Evolutionary conservation across 2,329 filamentous ascomycete species (phyloP), one percentile per base, ranked within the genome.

Genomic region (Graphiopsis chlorocephala): DNA sequence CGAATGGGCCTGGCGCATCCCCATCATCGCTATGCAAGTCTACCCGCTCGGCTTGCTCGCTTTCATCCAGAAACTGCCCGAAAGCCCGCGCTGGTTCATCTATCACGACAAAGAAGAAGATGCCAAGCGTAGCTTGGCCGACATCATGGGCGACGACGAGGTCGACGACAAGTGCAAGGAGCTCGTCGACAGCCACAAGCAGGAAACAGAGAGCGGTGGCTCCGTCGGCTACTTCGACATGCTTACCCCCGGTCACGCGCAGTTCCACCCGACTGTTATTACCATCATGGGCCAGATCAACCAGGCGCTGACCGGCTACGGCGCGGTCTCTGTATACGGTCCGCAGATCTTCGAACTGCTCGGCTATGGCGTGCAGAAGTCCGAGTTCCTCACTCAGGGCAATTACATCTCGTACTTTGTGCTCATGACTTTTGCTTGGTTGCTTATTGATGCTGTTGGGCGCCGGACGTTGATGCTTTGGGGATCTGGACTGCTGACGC

Each of bases 271-370:
- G 0, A 87, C 84, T 1, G 79, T 87, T 69, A 77, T 88, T 26
- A 86, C 85, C 0, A 78, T 88, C 56, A 88, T 88, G 85, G 85
- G 85, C 0, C 85, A 88, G 72, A 74, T 88, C 68, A 87, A 87
- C 68, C 86, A 88, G 72, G 84, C 83, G 1, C 73, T 86, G 59
- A 85, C 83, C 0, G 83, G 83, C 10, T 76, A 76, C 61, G 74
- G 74, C 50, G 86, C 86, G 0, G 84, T 88, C 2, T 85, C 82
- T 20, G 85, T 88, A 2, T 88, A 88, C 65, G 86, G 86, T 0
- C 85, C 85, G 2, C 86, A 88, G 68, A 88, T 88, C 61, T 88
- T 88, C 72, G 81, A 86, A 67, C 81, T 88, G 11, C 81, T 88
- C 3, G 85, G 85, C 17, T 86, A 88, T 71, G 72, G 74, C 20